phyloP scores from a whole-genome alignment of 768 basidiomycete genomes.

The Lactifluus pinguis region DNA sequence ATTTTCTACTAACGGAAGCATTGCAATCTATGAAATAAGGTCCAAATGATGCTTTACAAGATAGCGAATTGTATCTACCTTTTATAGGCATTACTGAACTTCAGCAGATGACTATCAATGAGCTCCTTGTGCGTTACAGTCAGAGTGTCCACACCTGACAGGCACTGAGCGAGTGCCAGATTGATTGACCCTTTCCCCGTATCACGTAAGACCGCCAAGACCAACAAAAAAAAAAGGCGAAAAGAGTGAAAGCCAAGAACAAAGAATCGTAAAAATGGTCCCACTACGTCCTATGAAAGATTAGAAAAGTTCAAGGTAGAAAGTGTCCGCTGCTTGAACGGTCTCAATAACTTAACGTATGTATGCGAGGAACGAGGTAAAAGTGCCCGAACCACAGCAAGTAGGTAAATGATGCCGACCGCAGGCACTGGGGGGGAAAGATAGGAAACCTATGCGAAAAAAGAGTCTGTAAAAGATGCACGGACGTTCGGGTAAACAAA shows the following conservation, averaged over 20 bases:
- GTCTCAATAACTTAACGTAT: background rate
- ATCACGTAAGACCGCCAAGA: background rate
- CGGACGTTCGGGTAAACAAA: background rate
- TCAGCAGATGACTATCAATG: background rate
- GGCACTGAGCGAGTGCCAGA: background rate
- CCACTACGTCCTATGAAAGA: constrained; percentile 11
- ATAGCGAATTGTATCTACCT: too few species aligned
- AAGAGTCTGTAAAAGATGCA: background rate
- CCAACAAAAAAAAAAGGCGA: background rate
- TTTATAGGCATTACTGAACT: too few species aligned
- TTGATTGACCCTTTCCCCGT: background rate
- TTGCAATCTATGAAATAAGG: too few species aligned
- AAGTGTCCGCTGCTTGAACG: background rate
- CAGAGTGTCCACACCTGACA: too few species aligned
- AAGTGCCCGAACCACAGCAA: background rate
- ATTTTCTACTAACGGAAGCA: too few species aligned
- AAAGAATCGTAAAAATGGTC: background rate
- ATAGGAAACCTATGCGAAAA: background rate
- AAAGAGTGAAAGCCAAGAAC: background rate
- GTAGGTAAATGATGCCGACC: background rate
- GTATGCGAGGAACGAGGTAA: background rate
- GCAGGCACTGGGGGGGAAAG: background rate
- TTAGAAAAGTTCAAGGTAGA: constrained; percentile 1
- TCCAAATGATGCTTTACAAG: too few species aligned
- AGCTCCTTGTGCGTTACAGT: background rate